Evolutionary conservation across 2,329 filamentous ascomycete species (phyloP).

Genomic region (Pyrenophora graminea): DNA sequence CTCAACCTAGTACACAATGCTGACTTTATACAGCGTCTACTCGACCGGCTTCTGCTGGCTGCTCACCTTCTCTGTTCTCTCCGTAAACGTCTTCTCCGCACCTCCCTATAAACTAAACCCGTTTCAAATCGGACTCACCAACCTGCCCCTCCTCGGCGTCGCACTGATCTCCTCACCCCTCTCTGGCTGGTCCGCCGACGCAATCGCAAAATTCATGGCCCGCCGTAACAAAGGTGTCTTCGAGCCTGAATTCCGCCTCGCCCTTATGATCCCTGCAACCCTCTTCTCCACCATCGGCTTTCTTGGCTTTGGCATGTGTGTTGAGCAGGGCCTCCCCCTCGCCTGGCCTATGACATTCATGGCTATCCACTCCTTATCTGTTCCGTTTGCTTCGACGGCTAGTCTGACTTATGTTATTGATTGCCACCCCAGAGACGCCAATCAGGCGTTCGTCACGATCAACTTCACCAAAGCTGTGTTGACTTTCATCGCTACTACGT

Average conservation of each 20-base stretch:
- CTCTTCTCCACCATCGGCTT: conserved; percentile 46
- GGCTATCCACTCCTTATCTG: conserved; percentile 43
- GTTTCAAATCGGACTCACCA: conserved; percentile 74
- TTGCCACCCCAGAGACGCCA: conserved; percentile 47
- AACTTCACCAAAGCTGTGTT: conserved; percentile 49
- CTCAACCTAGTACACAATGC: conserved; percentile 64
- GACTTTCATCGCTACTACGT: conserved; percentile 70
- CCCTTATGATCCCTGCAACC: conserved; percentile 40
- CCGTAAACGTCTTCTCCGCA: conserved; percentile 83
- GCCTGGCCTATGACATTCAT: conserved; percentile 43
- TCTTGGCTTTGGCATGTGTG: conserved; percentile 48
- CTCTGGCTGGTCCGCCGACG: conserved; percentile 74
- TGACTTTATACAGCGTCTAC: background rate
- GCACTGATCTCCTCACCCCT: conserved; percentile 75
- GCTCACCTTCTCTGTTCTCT: conserved; percentile 82
- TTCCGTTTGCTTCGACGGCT: conserved; percentile 46
- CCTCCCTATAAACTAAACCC: conserved; percentile 82
- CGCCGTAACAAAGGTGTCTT: conserved; percentile 78
- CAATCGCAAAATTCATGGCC: conserved; percentile 71
- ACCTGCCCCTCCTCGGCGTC: conserved; percentile 82
- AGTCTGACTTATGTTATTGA: conserved; percentile 50
- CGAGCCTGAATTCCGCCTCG: conserved; percentile 81
- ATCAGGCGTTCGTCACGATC: conserved; percentile 50
- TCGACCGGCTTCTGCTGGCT: conserved; percentile 63
- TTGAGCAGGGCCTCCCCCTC: conserved; percentile 33